Conservation (phyloP, 2,329 filamentous ascomycete genomes). For the Hymenotorrendiella dingleyae region DNA sequence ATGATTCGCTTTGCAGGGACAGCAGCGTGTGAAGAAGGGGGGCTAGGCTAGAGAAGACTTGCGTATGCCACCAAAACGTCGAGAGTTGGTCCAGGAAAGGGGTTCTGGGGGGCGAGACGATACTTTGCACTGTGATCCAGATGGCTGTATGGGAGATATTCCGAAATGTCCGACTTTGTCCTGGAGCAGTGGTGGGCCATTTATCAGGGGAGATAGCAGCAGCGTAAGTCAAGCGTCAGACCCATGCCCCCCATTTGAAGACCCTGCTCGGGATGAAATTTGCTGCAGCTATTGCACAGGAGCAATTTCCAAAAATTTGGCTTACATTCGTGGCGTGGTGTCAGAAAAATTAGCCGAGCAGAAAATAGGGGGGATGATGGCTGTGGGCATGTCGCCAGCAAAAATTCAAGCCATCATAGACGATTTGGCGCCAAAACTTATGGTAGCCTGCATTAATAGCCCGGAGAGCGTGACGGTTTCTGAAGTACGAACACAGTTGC, state of each 20-base stretch:
- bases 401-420: slow-evolving; percentile 5
- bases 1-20: not conserved
- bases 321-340: slow-evolving; percentile 12
- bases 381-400: slow-evolving; percentile 34
- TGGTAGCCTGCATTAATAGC: slow-evolving; percentile 30
- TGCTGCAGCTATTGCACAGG: too few relatives aligned
- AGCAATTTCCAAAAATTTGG: too few relatives aligned
- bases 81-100: not conserved
- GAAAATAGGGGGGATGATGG: slow-evolving; percentile 43
- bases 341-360: slow-evolving; percentile 4
- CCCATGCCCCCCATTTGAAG: too few relatives aligned
- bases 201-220: too few relatives aligned
- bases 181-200: too few relatives aligned
- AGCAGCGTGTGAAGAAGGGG: not conserved
- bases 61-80: not conserved
- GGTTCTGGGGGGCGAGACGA: slow-evolving; percentile 3
- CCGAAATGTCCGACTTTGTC: too few relatives aligned
- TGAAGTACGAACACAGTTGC: too few relatives aligned
- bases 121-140: too few relatives aligned
- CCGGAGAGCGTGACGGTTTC: slow-evolving; percentile 23
- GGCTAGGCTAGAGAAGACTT: not conserved
- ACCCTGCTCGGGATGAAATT: too few relatives aligned
- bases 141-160: too few relatives aligned
- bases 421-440: slow-evolving; percentile 14
- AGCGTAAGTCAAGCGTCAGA: too few relatives aligned